A percentile compares a stretch with the other conserved stretches of the same genome.
phyloP scores from a whole-genome alignment of 768 basidiomycete species.

The Podaxis pistillaris region DNA sequence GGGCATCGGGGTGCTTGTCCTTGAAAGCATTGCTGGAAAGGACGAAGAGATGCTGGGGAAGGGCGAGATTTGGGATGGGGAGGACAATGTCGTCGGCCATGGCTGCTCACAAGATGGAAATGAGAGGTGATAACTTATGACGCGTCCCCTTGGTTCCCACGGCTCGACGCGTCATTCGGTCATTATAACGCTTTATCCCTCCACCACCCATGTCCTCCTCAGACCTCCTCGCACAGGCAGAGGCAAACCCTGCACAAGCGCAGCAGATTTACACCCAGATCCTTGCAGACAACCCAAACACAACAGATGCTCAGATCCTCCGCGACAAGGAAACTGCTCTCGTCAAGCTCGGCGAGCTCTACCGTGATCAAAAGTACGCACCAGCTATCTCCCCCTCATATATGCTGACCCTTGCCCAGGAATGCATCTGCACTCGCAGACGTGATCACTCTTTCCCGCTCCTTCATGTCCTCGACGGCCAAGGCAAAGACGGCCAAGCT shows the following conservation, averaged over 20 bases:
- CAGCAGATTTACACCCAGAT: constrained; percentile 77
- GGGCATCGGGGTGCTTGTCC: constrained; percentile 67
- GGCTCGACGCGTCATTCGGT: constrained; percentile 6
- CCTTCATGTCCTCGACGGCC: constrained; percentile 91
- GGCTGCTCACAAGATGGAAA: background rate
- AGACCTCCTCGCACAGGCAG: constrained; percentile 57
- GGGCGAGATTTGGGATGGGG: constrained; percentile 82
- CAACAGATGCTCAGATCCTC: constrained; percentile 43
- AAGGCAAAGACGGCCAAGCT: constrained; percentile 98
- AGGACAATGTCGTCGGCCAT: constrained; percentile 87
- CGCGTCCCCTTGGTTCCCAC: constrained; percentile 11
- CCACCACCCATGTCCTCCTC: background rate
- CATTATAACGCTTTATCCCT: background rate
- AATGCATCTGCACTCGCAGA: constrained; percentile 84
- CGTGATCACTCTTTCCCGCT: constrained; percentile 78
- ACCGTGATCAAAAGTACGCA: constrained; percentile 80
- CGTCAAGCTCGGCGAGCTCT: constrained; percentile 81
- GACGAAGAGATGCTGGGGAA: constrained; percentile 78
- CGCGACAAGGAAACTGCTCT: constrained; percentile 85
- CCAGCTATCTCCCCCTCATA: background rate
- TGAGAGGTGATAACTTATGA: background rate
- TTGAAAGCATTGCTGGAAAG: constrained; percentile 61
- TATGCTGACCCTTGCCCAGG: constrained; percentile 35
- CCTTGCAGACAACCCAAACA: constrained; percentile 36
- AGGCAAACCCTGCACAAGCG: constrained; percentile 57